These are phyloP conservation scores for Lodderomyces parapsilosis DNA, from an alignment of 1,139 yeast species.

Conservation along the genomic window DNA sequence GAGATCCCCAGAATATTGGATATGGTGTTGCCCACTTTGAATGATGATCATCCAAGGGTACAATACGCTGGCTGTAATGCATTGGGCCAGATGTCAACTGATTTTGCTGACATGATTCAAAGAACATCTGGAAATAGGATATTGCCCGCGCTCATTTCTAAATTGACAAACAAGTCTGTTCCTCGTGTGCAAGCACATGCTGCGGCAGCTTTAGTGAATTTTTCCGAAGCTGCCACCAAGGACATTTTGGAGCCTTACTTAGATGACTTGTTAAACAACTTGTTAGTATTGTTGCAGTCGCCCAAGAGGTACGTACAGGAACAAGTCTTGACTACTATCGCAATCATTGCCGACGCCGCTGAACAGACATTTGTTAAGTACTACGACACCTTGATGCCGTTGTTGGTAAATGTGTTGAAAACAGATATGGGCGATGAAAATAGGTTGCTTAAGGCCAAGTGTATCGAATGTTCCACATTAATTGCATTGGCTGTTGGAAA, in stretches of 20 bases:
- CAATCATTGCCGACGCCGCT: slow-evolving; percentile 98
- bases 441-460: slow-evolving; percentile 82
- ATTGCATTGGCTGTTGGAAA: slow-evolving; percentile 97
- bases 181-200: slow-evolving; percentile 98
- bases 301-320: slow-evolving; percentile 95
- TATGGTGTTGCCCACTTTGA: slow-evolving; percentile 76
- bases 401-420: slow-evolving; percentile 73
- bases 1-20: slow-evolving; percentile 83
- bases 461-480: slow-evolving; percentile 92
- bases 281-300: slow-evolving; percentile 73
- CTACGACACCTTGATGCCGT: slow-evolving; percentile 93
- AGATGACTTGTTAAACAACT: slow-evolving; percentile 72
- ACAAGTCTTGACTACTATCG: slow-evolving; percentile 94
- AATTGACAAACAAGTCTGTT: slow-evolving; percentile 65
- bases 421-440: slow-evolving; percentile 80
- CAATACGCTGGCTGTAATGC: slow-evolving; percentile 98
- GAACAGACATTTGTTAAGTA: slow-evolving; percentile 84
- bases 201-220: slow-evolving; percentile 96
- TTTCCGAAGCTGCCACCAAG: slow-evolving; percentile 87
- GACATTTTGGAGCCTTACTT: slow-evolving; percentile 87
- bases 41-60: slow-evolving; percentile 88
- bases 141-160: slow-evolving; percentile 85
- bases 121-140: slow-evolving; percentile 74
- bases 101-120: slow-evolving; percentile 88
- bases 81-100: slow-evolving; percentile 96